Evolutionary conservation across 2,329 filamentous ascomycete species (phyloP), one percentile per base, ranked within the genome.

Genomic region (Botrytis pseudocinerea): DNA sequence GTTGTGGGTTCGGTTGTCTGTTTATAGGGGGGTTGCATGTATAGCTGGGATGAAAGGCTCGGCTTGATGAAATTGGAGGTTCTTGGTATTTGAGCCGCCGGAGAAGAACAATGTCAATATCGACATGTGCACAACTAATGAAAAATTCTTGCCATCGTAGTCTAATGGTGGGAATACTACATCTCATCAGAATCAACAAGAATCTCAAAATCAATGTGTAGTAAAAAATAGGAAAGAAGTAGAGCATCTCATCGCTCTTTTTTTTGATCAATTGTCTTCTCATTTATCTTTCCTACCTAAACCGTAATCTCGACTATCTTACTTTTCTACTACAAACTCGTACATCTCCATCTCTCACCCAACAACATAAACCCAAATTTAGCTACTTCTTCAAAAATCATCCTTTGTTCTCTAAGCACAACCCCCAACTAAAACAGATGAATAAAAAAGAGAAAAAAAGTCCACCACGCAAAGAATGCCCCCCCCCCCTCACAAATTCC

Each of bases 401-500:
- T 6, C 48, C 25, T 51, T 51, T n/a, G 28, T 35, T 65, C 64
- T 38, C 44, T 32, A 40, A 66, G 22, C 46, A 66, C 25, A 28
- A 18, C 46, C 46, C 35, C 18, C 6, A 48, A 42, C n/a, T 48
- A 16, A 28, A 51, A n/a, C 22, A 28, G 38, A 65, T 28, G n/a
- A 32, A 57, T 4, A 44, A 42, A 42, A 44, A 54, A 63, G 18
- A 35, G 28, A 28, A 4, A 54, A 4, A 64, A 57, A 44, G 12
- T 10, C 3, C 10, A 57, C 20, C 60, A 28, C 44, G 22, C 35
- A 54, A 16, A 40, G 16, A 40, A 64, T 46, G 38, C 46, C 59
- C 60, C 60, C 35, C 35, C 35, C 35, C 35, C 38, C 42, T 42
- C 60, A 71, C 60, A 32, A 66, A 66, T 65, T 46, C 69, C 38